Evolutionary conservation across 345 rosid genomes (phyloP).

Genomic region (Syzygium aromaticum): DNA sequence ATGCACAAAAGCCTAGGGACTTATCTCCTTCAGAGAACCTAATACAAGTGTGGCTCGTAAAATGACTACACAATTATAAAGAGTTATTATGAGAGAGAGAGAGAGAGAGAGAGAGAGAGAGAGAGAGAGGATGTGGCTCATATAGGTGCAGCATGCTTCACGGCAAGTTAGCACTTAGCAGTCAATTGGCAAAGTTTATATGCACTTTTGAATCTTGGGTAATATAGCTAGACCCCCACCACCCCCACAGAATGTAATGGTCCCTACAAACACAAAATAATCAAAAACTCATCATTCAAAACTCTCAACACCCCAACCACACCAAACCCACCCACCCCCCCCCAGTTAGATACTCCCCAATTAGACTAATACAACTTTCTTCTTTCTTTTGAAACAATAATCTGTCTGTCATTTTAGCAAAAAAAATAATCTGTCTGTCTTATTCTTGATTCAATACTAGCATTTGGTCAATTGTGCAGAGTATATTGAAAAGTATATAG

Average conservation of each 20-base stretch:
- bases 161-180: slow-evolving; percentile 2
- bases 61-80: neutral
- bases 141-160: slow-evolving; percentile 1
- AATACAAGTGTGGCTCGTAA: neutral
- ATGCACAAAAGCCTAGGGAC: neutral
- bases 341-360: neutral
- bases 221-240: neutral
- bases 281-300: neutral
- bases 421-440: too few species aligned
- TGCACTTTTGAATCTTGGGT: neutral
- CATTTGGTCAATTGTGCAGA: neutral
- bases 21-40: neutral
- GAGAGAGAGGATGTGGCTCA: neutral
- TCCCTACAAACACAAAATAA: neutral
- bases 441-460: neutral
- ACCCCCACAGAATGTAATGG: neutral
- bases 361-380: neutral
- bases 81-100: neutral
- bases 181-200: neutral
- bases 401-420: too few species aligned
- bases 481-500: neutral
- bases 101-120: neutral
- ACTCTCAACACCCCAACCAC: neutral
- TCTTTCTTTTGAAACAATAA: neutral
- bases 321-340: neutral